phyloP scores from a whole-genome alignment of 805 yeast genomes.

The Lipomyces oligophaga region DNA sequence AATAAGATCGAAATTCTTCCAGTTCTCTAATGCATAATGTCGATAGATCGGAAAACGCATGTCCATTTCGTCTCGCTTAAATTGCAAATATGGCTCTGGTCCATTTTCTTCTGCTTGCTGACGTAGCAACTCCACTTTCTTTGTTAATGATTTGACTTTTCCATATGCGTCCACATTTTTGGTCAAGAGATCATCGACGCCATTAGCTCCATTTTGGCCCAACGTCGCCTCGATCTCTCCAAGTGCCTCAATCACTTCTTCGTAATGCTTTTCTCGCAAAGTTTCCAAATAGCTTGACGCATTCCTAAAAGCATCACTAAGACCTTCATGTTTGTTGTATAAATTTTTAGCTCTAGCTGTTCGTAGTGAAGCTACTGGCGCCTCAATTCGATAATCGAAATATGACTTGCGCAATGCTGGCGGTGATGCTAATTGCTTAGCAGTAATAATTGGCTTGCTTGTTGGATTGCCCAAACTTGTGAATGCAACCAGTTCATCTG shows the following conservation, averaged over 20 bases:
- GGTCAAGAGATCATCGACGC: conserved; percentile 4
- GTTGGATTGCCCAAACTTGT: conserved; percentile 6
- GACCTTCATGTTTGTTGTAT: conserved; percentile 59
- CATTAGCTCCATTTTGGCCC: conserved; percentile 1
- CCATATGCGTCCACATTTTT: conserved; percentile 7
- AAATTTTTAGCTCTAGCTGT: conserved; percentile 25
- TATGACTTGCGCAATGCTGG: conserved; percentile 11
- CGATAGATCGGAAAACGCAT: conserved; percentile 77
- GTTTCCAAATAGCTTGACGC: conserved; percentile 55
- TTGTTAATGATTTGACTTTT: not conserved
- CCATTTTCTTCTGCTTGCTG: conserved; percentile 67
- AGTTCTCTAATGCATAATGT: conserved; percentile 58
- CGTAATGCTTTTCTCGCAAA: conserved; percentile 30
- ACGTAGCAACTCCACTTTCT: conserved; percentile 35
- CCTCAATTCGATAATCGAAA: conserved; percentile 12
- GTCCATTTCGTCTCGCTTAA: conserved; percentile 53
- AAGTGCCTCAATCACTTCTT: conserved; percentile 1
- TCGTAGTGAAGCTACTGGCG: conserved; percentile 14
- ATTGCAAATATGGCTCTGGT: conserved; percentile 79
- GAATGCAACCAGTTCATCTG: conserved; percentile 16
- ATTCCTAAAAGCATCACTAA: conserved; percentile 61
- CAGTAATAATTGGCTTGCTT: conserved; percentile 8
- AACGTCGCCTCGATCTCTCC: conserved; percentile 15
- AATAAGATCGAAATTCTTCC: conserved; percentile 72
- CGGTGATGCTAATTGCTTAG: conserved; percentile 14